These are phyloP conservation scores for Pelomyxa schiedti DNA, from an alignment of 78 protist species.

Conservation along the genomic window DNA sequence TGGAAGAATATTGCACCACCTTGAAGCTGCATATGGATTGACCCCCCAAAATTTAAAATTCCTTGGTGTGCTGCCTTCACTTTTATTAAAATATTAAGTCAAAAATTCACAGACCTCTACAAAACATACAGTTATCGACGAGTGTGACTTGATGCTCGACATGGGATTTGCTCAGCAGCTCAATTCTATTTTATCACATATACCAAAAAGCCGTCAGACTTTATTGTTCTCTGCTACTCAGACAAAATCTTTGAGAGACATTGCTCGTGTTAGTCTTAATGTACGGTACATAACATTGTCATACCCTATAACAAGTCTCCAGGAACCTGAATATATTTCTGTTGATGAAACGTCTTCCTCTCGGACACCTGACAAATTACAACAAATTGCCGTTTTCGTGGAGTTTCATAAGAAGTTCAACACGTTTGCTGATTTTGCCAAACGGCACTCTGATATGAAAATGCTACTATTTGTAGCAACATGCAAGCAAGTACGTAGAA, in stretches of 20 bases:
- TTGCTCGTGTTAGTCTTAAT: slow-evolving; percentile 58
- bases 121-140: slow-evolving; percentile 74
- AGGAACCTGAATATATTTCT: slow-evolving; percentile 71
- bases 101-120: background rate
- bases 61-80: background rate
- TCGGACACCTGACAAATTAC: slow-evolving; percentile 50
- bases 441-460: slow-evolving; percentile 67
- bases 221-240: slow-evolving; percentile 96
- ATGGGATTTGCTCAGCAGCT: slow-evolving; percentile 77
- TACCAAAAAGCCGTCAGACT: slow-evolving; percentile 71
- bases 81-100: background rate
- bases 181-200: slow-evolving; percentile 59
- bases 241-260: slow-evolving; percentile 57
- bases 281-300: background rate
- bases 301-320: background rate
- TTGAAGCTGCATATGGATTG: background rate
- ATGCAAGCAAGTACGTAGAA: slow-evolving; percentile 78
- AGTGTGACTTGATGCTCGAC: slow-evolving; percentile 92
- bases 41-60: background rate
- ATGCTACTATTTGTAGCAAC: slow-evolving; percentile 80
- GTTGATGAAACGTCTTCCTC: slow-evolving; percentile 33
- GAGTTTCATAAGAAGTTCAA: slow-evolving; percentile 66
- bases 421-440: slow-evolving; percentile 65
- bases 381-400: slow-evolving; percentile 31
- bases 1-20: slow-evolving; percentile 94